Percentiles rank a stretch among this genome's conserved stretches.
Conservation (phyloP, 208 protist genomes). For the Trypanosoma grayi region DNA sequence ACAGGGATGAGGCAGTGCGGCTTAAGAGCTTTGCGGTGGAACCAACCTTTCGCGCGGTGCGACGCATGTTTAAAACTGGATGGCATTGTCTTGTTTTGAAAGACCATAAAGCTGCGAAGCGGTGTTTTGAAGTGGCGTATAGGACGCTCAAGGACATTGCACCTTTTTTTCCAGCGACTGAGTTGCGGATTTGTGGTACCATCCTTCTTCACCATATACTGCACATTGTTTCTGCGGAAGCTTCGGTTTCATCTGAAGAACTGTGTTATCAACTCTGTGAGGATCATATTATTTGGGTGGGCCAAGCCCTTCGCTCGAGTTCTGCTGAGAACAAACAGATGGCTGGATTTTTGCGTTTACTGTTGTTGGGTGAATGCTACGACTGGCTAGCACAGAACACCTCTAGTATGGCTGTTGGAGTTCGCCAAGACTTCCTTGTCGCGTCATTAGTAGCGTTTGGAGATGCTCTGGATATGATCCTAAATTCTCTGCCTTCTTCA, state of each 20-base stretch:
- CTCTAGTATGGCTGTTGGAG: constrained; percentile 17
- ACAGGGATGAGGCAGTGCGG: constrained; percentile 27
- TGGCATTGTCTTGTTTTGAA: constrained; percentile 62
- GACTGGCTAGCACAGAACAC: constrained; percentile 44
- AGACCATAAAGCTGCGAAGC: constrained; percentile 34
- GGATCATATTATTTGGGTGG: constrained; percentile 45
- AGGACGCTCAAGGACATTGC: constrained; percentile 29
- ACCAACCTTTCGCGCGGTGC: constrained; percentile 4
- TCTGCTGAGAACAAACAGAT: constrained; percentile 36
- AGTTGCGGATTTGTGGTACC: constrained; percentile 42
- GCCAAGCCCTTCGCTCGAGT: constrained; percentile 23
- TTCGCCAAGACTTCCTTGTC: constrained; percentile 32
- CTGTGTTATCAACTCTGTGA: constrained; percentile 35
- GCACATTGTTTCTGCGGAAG: constrained; percentile 16
- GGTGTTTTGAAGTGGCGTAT: constrained; percentile 40
- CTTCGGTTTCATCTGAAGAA: constrained; percentile 33
- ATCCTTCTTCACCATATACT: constrained; percentile 53
- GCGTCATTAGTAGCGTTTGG: constrained; percentile 34
- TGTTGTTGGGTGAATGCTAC: constrained; percentile 51
- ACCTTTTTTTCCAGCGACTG: constrained; percentile 35
- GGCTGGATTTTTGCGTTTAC: constrained; percentile 30
- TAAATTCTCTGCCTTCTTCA: constrained; percentile 11
- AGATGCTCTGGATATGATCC: constrained; percentile 32
- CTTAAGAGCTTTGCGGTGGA: constrained; percentile 18
- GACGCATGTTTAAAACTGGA: constrained; percentile 50